A percentile compares a stretch with the other conserved stretches of the same genome.
phyloP scores from a whole-genome alignment of 163 green algal genomes.

The Scenedesmus sp. region DNA sequence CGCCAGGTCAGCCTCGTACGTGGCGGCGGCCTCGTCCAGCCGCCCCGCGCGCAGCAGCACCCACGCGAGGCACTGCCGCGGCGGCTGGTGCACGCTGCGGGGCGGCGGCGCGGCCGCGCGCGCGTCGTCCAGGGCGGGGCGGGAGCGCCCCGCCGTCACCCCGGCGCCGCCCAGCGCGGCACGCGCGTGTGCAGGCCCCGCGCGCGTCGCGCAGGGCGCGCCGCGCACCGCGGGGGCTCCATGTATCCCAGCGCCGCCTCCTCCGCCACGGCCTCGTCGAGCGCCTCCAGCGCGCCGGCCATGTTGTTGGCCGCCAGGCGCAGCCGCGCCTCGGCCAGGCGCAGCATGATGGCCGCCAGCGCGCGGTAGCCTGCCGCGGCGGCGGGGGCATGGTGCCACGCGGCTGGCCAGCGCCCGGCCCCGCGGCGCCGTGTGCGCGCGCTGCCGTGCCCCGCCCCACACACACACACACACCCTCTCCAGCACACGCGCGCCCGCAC shows the following conservation, averaged over 20 bases:
- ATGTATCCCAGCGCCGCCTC: slow-evolving; percentile 57
- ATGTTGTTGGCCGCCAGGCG: slow-evolving; percentile 36
- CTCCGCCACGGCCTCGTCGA: slow-evolving; percentile 40
- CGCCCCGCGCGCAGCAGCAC: slow-evolving; percentile 48
- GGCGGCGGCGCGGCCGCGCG: too few relatives aligned
- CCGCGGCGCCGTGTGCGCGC: too few relatives aligned
- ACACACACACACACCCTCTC: too few relatives aligned
- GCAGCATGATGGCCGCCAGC: slow-evolving; percentile 40
- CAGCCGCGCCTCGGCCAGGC: slow-evolving; percentile 44
- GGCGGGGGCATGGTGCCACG: too few relatives aligned
- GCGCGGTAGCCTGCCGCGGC: slow-evolving; percentile 48
- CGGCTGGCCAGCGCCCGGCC: too few relatives aligned
- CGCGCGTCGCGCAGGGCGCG: too few relatives aligned
- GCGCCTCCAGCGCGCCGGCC: background rate
- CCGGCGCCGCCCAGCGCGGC: too few relatives aligned
- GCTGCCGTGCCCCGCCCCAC: too few relatives aligned
- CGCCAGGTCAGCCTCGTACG: slow-evolving; percentile 45
- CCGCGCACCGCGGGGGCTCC: slow-evolving; percentile 53
- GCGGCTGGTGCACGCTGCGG: slow-evolving; percentile 48
- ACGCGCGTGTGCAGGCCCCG: too few relatives aligned
- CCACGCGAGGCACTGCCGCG: slow-evolving; percentile 64
- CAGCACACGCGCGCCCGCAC: too few relatives aligned
- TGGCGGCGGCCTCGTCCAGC: slow-evolving; percentile 29
- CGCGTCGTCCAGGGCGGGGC: too few relatives aligned
- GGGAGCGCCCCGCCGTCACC: too few relatives aligned